Percentiles rank a stretch among this genome's conserved stretches.
phyloP scores from a whole-genome alignment of 2,329 filamentous ascomycete species.

The Colletotrichum sidae region DNA sequence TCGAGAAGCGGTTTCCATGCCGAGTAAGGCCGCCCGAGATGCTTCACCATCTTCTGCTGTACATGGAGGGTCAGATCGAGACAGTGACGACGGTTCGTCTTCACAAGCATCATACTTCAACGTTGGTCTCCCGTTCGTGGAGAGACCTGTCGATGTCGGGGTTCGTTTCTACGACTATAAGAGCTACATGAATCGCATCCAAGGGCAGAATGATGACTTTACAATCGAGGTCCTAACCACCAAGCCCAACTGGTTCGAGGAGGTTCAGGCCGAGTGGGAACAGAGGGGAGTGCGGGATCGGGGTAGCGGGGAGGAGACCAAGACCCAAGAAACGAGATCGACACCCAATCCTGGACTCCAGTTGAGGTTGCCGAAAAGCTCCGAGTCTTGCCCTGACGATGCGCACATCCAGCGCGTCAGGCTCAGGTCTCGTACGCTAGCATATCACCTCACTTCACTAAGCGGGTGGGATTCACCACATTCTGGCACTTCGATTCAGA shows the following conservation, averaged over 20 bases:
- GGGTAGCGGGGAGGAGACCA: neutral
- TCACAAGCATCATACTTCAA: neutral
- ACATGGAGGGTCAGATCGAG: too few relatives aligned
- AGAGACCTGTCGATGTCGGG: neutral
- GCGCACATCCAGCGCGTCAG: conserved; percentile 1
- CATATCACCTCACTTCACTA: too few relatives aligned
- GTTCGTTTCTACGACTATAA: conserved; percentile 9
- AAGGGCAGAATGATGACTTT: neutral
- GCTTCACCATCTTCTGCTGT: too few relatives aligned
- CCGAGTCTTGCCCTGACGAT: neutral
- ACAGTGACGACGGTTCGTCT: too few relatives aligned
- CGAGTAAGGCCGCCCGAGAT: too few relatives aligned
- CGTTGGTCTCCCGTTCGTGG: neutral
- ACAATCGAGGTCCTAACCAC: neutral
- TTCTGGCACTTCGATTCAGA: neutral
- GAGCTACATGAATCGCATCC: conserved; percentile 6
- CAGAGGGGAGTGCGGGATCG: neutral
- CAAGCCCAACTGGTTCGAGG: neutral
- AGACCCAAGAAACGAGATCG: neutral
- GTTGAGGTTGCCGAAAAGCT: too few relatives aligned
- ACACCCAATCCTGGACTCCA: too few relatives aligned
- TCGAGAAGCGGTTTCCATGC: too few relatives aligned
- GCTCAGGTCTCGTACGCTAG: too few relatives aligned
- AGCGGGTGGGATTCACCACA: neutral
- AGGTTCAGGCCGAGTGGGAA: neutral